phyloP scores from a whole-genome alignment of 495 filamentous ascomycete genomes.

The Cudoniella acicularis region DNA sequence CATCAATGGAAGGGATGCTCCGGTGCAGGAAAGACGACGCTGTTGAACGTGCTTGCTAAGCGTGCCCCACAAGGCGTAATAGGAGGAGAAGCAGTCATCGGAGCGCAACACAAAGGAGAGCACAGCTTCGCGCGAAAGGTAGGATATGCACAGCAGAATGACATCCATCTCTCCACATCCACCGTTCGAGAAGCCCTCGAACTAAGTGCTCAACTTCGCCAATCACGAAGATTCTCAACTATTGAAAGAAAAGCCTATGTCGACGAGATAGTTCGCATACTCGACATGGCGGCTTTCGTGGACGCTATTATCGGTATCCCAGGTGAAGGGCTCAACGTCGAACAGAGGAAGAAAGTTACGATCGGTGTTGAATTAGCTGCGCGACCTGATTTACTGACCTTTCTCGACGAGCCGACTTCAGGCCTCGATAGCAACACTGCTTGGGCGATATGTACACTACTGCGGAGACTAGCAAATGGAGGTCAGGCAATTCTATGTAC shows the following conservation, averaged over 20 bases:
- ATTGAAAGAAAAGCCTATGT: conserved; percentile 55
- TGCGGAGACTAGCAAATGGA: conserved; percentile 71
- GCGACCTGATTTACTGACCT: conserved; percentile 69
- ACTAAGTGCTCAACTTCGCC: conserved; percentile 45
- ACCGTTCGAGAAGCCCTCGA: conserved; percentile 55
- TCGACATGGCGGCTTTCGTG: conserved; percentile 73
- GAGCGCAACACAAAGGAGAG: conserved; percentile 42
- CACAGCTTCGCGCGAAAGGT: conserved; percentile 90
- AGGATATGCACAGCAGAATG: conserved; percentile 82
- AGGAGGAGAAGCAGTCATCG: conserved; percentile 75
- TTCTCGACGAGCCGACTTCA: conserved; percentile 84
- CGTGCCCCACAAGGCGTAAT: conserved; percentile 57
- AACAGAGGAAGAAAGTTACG: conserved; percentile 81
- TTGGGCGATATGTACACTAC: conserved; percentile 34
- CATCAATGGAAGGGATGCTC: no score
- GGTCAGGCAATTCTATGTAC: conserved; percentile 87
- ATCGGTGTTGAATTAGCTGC: conserved; percentile 84
- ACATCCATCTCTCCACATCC: conserved; percentile 83
- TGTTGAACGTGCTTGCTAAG: conserved; percentile 56
- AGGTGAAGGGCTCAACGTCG: conserved; percentile 71
- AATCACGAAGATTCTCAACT: conserved; percentile 31
- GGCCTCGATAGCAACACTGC: conserved; percentile 75
- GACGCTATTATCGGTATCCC: conserved; percentile 77
- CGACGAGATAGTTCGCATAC: conserved; percentile 52
- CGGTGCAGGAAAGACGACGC: conserved; percentile 64